Conservation (phyloP, 169 alveolate species). For the Plasmodium malariae region DNA sequence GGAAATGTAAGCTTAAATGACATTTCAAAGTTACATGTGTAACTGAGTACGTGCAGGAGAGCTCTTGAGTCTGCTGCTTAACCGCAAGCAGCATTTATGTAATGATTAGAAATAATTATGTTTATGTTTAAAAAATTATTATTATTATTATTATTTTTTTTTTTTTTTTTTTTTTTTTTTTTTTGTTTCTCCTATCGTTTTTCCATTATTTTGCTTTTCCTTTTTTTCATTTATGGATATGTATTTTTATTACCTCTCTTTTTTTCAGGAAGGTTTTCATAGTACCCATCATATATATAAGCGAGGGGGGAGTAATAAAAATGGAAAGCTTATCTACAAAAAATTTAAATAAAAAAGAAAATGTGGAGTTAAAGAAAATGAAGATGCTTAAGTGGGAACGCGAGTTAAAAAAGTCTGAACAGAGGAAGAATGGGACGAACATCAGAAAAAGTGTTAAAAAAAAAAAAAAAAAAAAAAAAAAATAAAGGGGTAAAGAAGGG, state of each 20-base stretch:
- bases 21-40: not conserved
- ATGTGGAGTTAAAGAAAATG: slow-evolving; percentile 63
- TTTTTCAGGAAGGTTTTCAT: slow-evolving; percentile 38
- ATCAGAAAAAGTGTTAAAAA: slow-evolving; percentile 16
- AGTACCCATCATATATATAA: slow-evolving; percentile 62
- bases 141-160: no score
- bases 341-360: slow-evolving; percentile 25
- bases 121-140: no score
- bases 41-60: not conserved
- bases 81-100: no score
- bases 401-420: slow-evolving; percentile 52
- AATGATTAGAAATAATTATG: no score
- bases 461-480: slow-evolving; percentile 16
- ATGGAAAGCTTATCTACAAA: slow-evolving; percentile 49
- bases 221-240: no score
- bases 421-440: slow-evolving; percentile 7
- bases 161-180: no score
- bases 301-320: slow-evolving; percentile 54
- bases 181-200: no score
- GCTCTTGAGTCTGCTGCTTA: no score
- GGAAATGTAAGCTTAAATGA: not conserved
- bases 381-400: slow-evolving; percentile 73
- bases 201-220: not conserved
- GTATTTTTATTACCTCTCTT: no score
- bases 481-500: not conserved